Base-by-base conservation (phyloP, 805 yeast species). In the Starmerella apis region DNA sequence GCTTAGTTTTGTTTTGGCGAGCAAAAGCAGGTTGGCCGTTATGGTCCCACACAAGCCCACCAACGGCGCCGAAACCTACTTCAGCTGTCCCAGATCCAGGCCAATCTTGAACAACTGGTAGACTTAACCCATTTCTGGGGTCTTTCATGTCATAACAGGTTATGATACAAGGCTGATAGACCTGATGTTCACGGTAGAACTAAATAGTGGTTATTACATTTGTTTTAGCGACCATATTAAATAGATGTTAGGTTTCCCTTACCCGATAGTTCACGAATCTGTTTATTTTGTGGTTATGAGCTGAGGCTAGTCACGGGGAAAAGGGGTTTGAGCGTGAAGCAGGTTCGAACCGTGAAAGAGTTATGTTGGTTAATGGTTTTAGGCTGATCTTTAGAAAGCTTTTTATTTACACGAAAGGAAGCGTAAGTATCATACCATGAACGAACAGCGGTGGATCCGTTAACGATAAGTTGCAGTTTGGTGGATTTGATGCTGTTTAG, bases 1-100 rank as follows among this genome's bases (percentile, higher is more conserved):
- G 50, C 23, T 28, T 24, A 14, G 24, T 16, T 1, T 5, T 3
- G 30, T 42, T 46, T 42, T 50, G 45, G 2, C 51, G 42, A 10
- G 59, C 56, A 3, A 18, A n/a, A 13, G 43, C 25, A 7, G 37
- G 23, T 3, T 32, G 18, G 13, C 47, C 47, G 11, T 25, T 14
- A n/a, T 13, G 24, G 25, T 47, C 55, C 19, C 45, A 35, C 4
- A 44, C 7, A 16, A 53, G 45, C 19, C 47, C 55, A 14, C 59
- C 59, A 13, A 54, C 46, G 36, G 47, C 19, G 13, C 59, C 59
- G 41, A 44, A 47, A 36, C 52, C 52, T 5, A 48, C 27, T 4
- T 24, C 35, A 4, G 49, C 46, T 4, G 43, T 14, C 10, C 50
- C 49, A 1, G 38, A 11, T 11, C 57, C 57, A 28, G 57, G 57